These are phyloP conservation scores for Neofusicoccum kwambonambiense DNA, from an alignment of 2,329 filamentous ascomycete species.

Conservation along the genomic window DNA sequence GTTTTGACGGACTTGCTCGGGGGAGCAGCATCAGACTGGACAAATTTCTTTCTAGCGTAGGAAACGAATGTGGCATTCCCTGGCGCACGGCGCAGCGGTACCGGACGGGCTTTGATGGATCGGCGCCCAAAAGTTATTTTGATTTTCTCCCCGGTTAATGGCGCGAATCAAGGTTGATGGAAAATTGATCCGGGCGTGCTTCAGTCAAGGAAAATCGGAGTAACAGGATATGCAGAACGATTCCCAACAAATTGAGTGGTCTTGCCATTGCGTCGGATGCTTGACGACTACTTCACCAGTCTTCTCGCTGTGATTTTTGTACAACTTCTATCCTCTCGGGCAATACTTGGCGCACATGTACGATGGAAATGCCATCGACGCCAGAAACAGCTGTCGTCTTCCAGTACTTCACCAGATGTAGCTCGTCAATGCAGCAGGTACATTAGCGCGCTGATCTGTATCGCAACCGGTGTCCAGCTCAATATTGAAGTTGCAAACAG, in stretches of 20 bases:
- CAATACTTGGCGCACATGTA: background rate
- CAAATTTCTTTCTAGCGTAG: background rate
- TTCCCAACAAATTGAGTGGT: background rate
- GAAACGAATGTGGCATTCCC: background rate
- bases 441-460: background rate
- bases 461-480: background rate
- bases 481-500: background rate
- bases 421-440: background rate
- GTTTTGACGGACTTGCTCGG: background rate
- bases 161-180: constrained; percentile 6
- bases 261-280: constrained; percentile 3
- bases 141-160: constrained; percentile 9
- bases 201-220: constrained; percentile 12
- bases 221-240: constrained; percentile 6
- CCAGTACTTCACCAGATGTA: background rate
- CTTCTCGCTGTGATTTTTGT: background rate
- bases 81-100: constrained; percentile 2
- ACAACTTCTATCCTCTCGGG: background rate
- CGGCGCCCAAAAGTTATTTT: constrained; percentile 14
- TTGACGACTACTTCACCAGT: background rate
- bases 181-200: constrained; percentile 11
- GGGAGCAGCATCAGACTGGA: constrained; percentile 4
- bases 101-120: constrained; percentile 2
- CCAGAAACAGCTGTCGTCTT: background rate
- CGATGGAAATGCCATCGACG: background rate